Base-by-base conservation (phyloP, 306 rosid genomes). In the Albizia julibrissin region DNA sequence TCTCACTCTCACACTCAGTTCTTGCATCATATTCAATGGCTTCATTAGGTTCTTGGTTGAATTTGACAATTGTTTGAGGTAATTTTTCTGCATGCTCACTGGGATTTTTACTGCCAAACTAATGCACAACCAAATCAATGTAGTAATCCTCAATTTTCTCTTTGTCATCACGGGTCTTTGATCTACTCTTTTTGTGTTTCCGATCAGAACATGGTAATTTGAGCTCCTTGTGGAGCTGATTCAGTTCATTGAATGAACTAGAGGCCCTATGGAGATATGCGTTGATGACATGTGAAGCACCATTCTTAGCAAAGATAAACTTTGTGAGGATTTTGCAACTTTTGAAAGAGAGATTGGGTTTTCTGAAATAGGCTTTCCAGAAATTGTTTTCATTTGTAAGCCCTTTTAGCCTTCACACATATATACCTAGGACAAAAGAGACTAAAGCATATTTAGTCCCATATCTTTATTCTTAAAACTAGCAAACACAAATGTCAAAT, bases 301-400 rank as follows among this genome's bases (percentile, higher is more conserved):
- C 82, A 79, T 79, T 79, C 69, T 79, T 76, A 50, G 58, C 69
- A 50, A 69, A 52, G 12, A 79, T 75, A 79, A 79, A 79, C 11
- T 69, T 52, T 14, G 69, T 37, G 29, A 79, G 69, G 50, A 79
- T 52, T 79, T 79, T 5, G 82, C 69, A 50, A 76, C 82, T 39
- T 79, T 69, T 22, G 82, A 79, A 69, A 79, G 58, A 52, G 82
- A 50, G 58, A 69, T 39, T 37, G 76, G 76, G 34, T 79, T 79
- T 1, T 27, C 37, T 16, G 82, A 79, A 22, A 40, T 52, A 50
- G 76, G 18, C 22, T 68, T 24, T 39, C 69, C 82, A 5, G 27
- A 50, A 13, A 79, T 69, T 13, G 76, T 79, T 76, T 79, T 79
- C 82, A 79, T 79, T 37, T 37, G n/a, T n/a, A 14, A 31, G 27